phyloP scores from a whole-genome alignment of 345 rosid species.

The Aurinia saxatilis region DNA sequence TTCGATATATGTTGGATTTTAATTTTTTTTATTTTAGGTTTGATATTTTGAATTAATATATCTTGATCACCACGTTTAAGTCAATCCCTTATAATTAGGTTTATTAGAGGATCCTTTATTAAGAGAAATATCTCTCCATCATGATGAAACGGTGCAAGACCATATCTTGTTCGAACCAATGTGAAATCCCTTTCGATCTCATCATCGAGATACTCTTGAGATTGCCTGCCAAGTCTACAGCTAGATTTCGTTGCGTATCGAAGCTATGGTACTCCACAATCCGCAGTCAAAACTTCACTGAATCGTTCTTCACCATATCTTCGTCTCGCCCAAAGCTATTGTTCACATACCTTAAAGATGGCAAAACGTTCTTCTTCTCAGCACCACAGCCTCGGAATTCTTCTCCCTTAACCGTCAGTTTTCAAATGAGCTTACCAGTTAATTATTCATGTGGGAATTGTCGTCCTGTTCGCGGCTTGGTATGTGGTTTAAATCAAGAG shows the following conservation, averaged over 20 bases:
- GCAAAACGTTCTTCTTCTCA: not conserved
- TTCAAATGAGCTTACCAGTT: not conserved
- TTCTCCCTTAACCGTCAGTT: not conserved
- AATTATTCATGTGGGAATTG: not conserved
- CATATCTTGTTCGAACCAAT: not conserved
- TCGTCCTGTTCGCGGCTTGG: constrained; percentile 4
- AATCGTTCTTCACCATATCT: not conserved
- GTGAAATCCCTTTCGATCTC: constrained; percentile 2
- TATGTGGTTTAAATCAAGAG: not conserved
- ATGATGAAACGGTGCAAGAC: not conserved
- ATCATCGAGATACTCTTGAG: constrained; percentile 1
- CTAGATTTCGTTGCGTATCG: not conserved
- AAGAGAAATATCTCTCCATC: not conserved
- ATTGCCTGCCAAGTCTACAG: not conserved
- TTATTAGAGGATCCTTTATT: not conserved
- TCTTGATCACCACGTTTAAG: too few species aligned
- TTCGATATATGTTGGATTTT: too few species aligned
- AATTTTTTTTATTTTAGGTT: too few species aligned
- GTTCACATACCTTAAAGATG: not conserved
- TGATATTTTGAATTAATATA: too few species aligned
- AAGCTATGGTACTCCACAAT: not conserved
- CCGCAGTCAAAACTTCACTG: not conserved
- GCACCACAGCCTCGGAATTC: not conserved
- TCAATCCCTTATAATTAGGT: too few species aligned
- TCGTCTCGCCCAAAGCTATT: not conserved